phyloP scores from a whole-genome alignment of 1,139 yeast genomes.

The Yamadazyma triangularis region DNA sequence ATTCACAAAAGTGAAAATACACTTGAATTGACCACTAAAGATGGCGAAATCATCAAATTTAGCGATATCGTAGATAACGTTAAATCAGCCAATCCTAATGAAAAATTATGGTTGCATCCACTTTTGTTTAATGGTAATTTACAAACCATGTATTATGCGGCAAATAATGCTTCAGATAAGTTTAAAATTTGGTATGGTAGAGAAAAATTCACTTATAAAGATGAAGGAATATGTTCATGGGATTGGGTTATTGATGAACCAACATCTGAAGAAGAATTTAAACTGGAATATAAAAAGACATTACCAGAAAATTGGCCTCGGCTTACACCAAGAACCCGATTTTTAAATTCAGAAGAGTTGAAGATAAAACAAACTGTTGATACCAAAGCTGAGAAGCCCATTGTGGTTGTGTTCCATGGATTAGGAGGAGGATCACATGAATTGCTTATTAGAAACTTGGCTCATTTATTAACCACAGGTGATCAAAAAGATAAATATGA shows the following conservation, averaged over 20 bases:
- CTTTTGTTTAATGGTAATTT: constrained; percentile 65
- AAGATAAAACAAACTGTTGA: constrained; percentile 14
- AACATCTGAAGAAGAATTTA: constrained; percentile 43
- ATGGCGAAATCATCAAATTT: constrained; percentile 14
- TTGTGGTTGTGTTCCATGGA: constrained; percentile 75
- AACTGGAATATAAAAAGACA: constrained; percentile 44
- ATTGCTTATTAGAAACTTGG: constrained; percentile 70
- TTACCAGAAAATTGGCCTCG: constrained; percentile 70
- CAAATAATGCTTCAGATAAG: constrained; percentile 47
- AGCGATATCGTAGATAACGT: constrained; percentile 21
- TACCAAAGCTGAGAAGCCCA: constrained; percentile 39
- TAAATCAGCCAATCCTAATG: constrained; percentile 22
- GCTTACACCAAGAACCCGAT: constrained; percentile 75
- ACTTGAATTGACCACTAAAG: constrained; percentile 14
- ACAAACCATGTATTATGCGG: constrained; percentile 67
- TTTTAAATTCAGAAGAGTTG: constrained; percentile 45
- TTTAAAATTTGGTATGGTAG: constrained; percentile 74
- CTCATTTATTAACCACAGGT: constrained; percentile 25
- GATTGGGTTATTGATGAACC: constrained; percentile 68
- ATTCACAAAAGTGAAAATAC: constrained; percentile 22
- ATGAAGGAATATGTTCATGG: constrained; percentile 67
- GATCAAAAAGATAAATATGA: constrained; percentile 38
- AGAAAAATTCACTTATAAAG: constrained; percentile 55
- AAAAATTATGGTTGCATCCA: constrained; percentile 57
- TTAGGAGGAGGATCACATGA: constrained; percentile 93